phyloP scores from a whole-genome alignment of 768 basidiomycete species.

The Clitopilus hobsonii region DNA sequence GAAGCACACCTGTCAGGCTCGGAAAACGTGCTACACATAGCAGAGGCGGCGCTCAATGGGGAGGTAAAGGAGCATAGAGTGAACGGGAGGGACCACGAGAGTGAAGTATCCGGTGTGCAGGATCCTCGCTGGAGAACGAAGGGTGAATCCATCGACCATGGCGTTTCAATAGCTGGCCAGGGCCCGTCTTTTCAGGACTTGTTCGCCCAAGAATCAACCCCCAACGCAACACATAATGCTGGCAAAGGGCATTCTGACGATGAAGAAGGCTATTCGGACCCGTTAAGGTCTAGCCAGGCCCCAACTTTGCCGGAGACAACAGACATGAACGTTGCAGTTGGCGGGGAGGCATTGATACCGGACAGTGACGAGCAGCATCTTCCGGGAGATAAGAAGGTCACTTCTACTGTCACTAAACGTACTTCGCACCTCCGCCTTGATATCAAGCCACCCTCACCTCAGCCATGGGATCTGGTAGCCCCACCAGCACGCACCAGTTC shows the following conservation, averaged over 20 bases:
- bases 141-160: neutral
- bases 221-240: neutral
- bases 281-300: neutral
- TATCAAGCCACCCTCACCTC: slow-evolving; percentile 49
- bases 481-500: slow-evolving; percentile 31
- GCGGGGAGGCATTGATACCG: slow-evolving; percentile 19
- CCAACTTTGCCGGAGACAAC: neutral
- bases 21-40: neutral
- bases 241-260: neutral
- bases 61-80: neutral
- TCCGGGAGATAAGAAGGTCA: slow-evolving; percentile 21
- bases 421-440: slow-evolving; percentile 45
- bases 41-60: neutral
- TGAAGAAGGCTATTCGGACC: neutral
- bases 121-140: neutral
- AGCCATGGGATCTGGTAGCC: slow-evolving; percentile 59
- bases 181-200: neutral
- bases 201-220: neutral
- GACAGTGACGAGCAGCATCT: slow-evolving; percentile 14
- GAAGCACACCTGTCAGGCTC: neutral
- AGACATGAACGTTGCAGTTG: slow-evolving; percentile 7
- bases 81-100: no score
- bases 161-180: neutral
- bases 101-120: neutral
- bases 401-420: slow-evolving; percentile 20